Conservation (phyloP, 352 stramenopile genomes). For the Thalassiosira hispida region DNA sequence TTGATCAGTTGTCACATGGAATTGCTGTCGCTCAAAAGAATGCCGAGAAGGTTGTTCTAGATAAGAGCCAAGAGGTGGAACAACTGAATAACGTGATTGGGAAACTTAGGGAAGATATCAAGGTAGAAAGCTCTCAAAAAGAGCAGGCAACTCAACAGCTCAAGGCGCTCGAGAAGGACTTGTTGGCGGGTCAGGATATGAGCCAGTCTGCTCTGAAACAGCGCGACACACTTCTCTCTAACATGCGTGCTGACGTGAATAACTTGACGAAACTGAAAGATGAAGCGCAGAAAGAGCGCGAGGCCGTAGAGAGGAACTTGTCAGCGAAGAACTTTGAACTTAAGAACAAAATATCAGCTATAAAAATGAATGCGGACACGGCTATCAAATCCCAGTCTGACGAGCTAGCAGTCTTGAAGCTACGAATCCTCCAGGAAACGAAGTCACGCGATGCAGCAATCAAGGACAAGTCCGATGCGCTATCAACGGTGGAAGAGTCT, state of each 20-base stretch:
- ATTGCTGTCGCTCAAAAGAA: constrained; percentile 38
- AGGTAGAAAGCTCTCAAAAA: constrained; percentile 19
- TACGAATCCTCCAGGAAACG: constrained; percentile 15
- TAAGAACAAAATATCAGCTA: constrained; percentile 19
- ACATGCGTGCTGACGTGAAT: constrained; percentile 28
- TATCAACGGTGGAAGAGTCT: constrained; percentile 19
- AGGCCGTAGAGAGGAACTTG: constrained; percentile 32
- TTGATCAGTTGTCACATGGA: constrained; percentile 36
- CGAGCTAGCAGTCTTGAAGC: constrained; percentile 27
- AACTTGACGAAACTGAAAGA: constrained; percentile 38
- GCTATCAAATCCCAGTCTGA: constrained; percentile 27
- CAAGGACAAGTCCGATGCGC: constrained; percentile 15
- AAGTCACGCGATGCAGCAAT: constrained; percentile 25
- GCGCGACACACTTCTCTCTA: constrained; percentile 17
- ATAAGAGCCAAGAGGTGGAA: constrained; percentile 27
- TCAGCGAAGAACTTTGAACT: constrained; percentile 34
- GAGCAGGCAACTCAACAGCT: constrained; percentile 14
- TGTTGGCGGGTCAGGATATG: constrained; percentile 6
- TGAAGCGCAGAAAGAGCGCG: constrained; percentile 29
- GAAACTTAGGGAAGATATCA: constrained; percentile 19
- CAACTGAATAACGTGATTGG: constrained; percentile 27
- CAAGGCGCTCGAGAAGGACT: constrained; percentile 35
- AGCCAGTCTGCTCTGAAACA: constrained; percentile 26
- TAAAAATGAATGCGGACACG: constrained; percentile 23
- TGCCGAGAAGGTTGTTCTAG: constrained; percentile 15